Percentiles rank a stretch among this genome's conserved stretches.
Evolutionary conservation across 2,329 filamentous ascomycete genomes (phyloP).

Genomic region (Penicillium italicum): DNA sequence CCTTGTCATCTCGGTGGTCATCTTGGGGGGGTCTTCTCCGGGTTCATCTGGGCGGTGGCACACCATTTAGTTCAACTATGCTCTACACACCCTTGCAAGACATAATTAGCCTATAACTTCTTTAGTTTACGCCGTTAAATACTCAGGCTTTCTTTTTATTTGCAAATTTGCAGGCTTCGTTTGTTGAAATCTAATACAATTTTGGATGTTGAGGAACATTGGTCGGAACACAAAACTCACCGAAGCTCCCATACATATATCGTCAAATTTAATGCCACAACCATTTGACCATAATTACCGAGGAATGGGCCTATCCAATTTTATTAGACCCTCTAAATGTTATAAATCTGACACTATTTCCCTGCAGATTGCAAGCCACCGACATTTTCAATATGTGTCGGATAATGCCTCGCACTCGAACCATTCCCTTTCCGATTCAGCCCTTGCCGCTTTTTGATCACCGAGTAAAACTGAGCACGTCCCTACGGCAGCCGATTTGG

Average conservation of each 20-base stretch:
- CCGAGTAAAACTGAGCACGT: too few relatives aligned
- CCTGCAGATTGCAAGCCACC: neutral
- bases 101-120: neutral
- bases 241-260: neutral
- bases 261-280: fast-evolving
- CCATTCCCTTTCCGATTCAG: too few relatives aligned
- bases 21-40: too few relatives aligned
- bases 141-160: neutral
- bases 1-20: neutral
- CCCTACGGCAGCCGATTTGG: too few relatives aligned
- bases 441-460: too few relatives aligned
- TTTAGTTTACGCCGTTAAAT: neutral
- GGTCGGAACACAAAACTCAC: fast-evolving
- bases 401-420: too few relatives aligned
- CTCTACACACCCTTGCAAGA: neutral
- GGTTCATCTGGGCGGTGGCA: neutral
- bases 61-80: neutral
- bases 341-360: neutral
- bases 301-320: neutral
- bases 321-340: neutral
- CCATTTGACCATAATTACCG: neutral
- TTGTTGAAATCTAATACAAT: fast-evolving
- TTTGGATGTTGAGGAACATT: neutral
- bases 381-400: neutral
- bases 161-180: neutral